Conservation (phyloP, 371 early-diverging fungal genomes). For the Apophysomyces trapeziformis region DNA sequence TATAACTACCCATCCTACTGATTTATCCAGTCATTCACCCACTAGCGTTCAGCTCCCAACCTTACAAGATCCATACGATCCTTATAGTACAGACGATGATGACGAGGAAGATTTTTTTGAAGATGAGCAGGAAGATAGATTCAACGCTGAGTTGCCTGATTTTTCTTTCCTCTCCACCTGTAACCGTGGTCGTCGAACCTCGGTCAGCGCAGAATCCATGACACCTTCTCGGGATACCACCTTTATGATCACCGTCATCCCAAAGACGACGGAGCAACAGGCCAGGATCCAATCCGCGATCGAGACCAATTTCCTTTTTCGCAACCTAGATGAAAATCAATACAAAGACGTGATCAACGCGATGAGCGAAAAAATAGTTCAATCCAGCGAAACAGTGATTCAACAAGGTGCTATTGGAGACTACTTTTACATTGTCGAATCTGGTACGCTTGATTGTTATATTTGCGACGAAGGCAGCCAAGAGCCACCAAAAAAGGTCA, state of each 20-base stretch:
- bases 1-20: neutral
- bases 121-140: slow-evolving; percentile 24
- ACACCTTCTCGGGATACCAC: slow-evolving; percentile 75
- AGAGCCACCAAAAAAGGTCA: slow-evolving; percentile 52
- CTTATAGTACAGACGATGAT: slow-evolving; percentile 21
- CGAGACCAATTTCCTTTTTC: slow-evolving; percentile 89
- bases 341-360: slow-evolving; percentile 94
- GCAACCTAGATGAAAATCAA: slow-evolving; percentile 94
- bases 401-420: slow-evolving; percentile 96
- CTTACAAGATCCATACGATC: slow-evolving; percentile 16
- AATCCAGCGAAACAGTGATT: slow-evolving; percentile 79
- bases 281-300: slow-evolving; percentile 83
- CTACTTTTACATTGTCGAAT: slow-evolving; percentile 97
- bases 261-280: slow-evolving; percentile 87
- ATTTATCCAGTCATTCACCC: neutral
- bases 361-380: slow-evolving; percentile 90
- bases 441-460: slow-evolving; percentile 91
- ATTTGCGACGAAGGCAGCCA: slow-evolving; percentile 51
- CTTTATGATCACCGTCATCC: slow-evolving; percentile 79
- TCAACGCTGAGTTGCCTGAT: slow-evolving; percentile 15
- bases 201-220: slow-evolving; percentile 97
- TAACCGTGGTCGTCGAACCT: slow-evolving; percentile 71
- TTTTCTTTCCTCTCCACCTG: slow-evolving; percentile 17
- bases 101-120: slow-evolving; percentile 24
- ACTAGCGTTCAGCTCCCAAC: slow-evolving; percentile 4